phyloP scores from a whole-genome alignment of 2,329 filamentous ascomycete species.

The Monosporascus sp. region DNA sequence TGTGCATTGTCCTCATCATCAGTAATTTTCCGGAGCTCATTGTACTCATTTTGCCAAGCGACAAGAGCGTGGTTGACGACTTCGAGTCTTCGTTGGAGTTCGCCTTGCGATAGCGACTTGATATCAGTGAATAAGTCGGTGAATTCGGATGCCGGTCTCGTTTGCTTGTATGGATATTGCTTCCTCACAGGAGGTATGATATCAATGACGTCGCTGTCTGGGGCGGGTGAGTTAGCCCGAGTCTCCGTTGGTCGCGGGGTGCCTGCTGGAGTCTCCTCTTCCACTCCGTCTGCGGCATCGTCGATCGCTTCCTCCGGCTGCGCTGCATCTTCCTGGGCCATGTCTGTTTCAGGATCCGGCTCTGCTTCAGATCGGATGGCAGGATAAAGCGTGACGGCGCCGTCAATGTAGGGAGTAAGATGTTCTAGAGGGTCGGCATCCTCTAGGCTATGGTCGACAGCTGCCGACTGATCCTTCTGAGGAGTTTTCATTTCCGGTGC shows the following conservation, averaged over 20 bases:
- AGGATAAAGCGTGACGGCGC: slow-evolving; percentile 19
- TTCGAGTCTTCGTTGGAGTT: slow-evolving; percentile 40
- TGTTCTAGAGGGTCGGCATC: slow-evolving; percentile 13
- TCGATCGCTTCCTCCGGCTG: slow-evolving; percentile 17
- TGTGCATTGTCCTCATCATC: slow-evolving; percentile 55
- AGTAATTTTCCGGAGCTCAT: slow-evolving; percentile 42
- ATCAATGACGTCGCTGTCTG: slow-evolving; percentile 15
- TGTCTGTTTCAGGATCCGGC: slow-evolving; percentile 9
- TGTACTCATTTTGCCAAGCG: slow-evolving; percentile 52
- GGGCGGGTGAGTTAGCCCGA: slow-evolving; percentile 31
- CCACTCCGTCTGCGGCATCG: slow-evolving; percentile 16
- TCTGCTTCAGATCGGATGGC: slow-evolving; percentile 8
- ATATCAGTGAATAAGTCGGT: slow-evolving; percentile 42
- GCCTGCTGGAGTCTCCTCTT: slow-evolving; percentile 27
- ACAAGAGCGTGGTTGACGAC: slow-evolving; percentile 40
- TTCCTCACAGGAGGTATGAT: slow-evolving; percentile 12
- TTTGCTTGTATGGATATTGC: slow-evolving; percentile 43
- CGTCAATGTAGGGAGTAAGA: slow-evolving; percentile 26
- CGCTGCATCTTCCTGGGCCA: slow-evolving; percentile 15
- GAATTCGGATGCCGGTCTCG: slow-evolving; percentile 46
- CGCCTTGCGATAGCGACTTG: slow-evolving; percentile 42
- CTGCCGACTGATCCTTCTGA: not conserved
- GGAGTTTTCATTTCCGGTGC: not conserved
- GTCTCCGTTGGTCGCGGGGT: slow-evolving; percentile 24
- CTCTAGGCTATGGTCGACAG: slow-evolving; percentile 2